Base-by-base conservation (phyloP, 257 asterid species). In the Scutellaria baicalensis region DNA sequence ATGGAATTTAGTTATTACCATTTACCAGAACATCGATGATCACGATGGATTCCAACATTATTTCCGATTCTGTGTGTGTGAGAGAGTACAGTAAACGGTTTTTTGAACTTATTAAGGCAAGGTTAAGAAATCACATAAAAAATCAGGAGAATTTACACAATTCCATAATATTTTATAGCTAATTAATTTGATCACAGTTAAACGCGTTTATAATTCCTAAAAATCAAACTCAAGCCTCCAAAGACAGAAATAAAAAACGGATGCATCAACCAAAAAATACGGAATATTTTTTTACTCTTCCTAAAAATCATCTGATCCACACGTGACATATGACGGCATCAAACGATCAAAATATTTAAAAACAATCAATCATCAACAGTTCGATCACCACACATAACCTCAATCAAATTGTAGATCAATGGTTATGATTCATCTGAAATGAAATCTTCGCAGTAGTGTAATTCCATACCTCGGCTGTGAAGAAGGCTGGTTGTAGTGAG, bases 401-500 rank as follows among this genome's bases (percentile, higher is more conserved):
- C 60, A 55, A 42, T 8, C n/a, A 14, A 51, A 68, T 70, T 66
- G 51, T 59, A 49, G 33, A 38, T 70, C 33, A 6, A 59, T 42
- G 68, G 12, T 57, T 58, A 57, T 0, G 58, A 47, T 70, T 21
- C 49, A 4, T 6, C 27, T 21, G 40, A 35, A 18, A n/a, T 64
- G 6, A 1, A 20, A 73, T 23, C 49, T n/a, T n/a, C 10, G 50
- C 45, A 57, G 44, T 3, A 20, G 17, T 12, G 39, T 62, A 27
- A 27, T 2, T 27, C 4, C 71, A 42, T 86, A 91, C 99, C 97
- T 91, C 68, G 99, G 99, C 59, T 38, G 87, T 49, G 77, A 62
- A 66, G 80, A 63, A 14, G 99, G 83, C 88, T 88, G 87, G 55
- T 89, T 89, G 56, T 14, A 18, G 80, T 94, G 97, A 75, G 90